Conservation (phyloP, 2,329 filamentous ascomycete genomes). For the Cladophialophora yegresii region DNA sequence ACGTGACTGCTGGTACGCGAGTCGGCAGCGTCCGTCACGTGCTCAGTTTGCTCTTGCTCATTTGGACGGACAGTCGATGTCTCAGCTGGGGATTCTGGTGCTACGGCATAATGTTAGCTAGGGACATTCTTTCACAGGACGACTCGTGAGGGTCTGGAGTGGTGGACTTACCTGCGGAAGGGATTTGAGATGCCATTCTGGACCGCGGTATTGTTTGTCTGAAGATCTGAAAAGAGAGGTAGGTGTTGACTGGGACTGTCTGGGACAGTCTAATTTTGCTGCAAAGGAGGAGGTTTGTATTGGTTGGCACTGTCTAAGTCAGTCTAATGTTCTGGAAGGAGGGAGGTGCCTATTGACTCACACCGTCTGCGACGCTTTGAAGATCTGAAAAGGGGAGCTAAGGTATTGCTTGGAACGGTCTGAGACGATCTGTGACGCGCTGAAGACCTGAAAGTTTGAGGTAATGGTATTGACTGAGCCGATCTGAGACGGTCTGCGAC, state of each 20-base stretch:
- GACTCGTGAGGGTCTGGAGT: background rate
- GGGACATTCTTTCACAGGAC: background rate
- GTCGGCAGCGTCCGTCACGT: background rate
- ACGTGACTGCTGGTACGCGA: background rate
- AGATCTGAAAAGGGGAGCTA: background rate
- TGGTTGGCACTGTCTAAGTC: background rate
- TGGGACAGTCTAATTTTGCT: background rate
- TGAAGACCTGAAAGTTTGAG: background rate
- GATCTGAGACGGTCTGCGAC: background rate
- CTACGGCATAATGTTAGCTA: background rate
- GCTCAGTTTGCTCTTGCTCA: background rate
- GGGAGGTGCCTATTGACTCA: background rate
- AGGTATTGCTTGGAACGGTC: background rate
- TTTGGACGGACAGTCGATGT: background rate
- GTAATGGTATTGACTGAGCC: background rate
- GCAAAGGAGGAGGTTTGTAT: background rate
- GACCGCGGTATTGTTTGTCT: background rate
- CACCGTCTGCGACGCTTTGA: background rate
- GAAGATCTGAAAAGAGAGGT: background rate
- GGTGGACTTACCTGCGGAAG: background rate
- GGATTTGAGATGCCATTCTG: background rate
- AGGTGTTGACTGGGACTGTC: background rate
- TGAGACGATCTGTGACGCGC: background rate
- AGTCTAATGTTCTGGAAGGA: background rate
- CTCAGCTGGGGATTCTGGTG: background rate